A percentile compares a stretch with the other conserved stretches of the same genome.
phyloP scores from a whole-genome alignment of 306 rosid species.

The Pyrus pyrifolia region DNA sequence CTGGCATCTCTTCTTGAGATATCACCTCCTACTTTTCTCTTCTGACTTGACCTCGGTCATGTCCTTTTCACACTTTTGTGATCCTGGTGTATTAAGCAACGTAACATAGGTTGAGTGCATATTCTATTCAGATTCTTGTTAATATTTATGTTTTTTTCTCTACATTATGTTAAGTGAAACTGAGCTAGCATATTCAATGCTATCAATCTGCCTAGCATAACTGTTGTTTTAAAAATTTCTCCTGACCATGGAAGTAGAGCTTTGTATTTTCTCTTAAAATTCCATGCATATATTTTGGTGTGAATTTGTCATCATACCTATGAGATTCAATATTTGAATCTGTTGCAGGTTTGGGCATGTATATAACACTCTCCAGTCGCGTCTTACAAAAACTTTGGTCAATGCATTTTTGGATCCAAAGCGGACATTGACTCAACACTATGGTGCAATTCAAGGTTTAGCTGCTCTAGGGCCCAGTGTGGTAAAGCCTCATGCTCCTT shows the following conservation, averaged over 20 bases:
- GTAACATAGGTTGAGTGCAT: no score
- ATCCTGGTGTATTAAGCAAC: not conserved
- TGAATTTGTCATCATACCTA: not conserved
- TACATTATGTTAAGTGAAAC: not conserved
- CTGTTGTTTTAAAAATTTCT: not conserved
- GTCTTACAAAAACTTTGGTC: constrained; percentile 67
- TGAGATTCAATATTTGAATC: not conserved
- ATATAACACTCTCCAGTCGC: constrained; percentile 70
- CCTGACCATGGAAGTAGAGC: not conserved
- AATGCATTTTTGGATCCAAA: constrained; percentile 86
- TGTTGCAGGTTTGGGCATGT: constrained; percentile 73
- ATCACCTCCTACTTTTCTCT: not conserved
- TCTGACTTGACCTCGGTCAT: not conserved
- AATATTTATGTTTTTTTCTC: no score
- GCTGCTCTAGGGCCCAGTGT: constrained; percentile 68
- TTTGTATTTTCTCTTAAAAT: not conserved
- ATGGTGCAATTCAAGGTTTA: constrained; percentile 84
- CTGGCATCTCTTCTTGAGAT: not conserved
- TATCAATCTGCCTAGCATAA: not conserved
- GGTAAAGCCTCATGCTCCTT: constrained; percentile 43
- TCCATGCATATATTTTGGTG: not conserved
- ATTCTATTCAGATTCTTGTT: no score
- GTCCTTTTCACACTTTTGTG: not conserved
- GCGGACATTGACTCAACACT: constrained; percentile 74
- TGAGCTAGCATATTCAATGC: not conserved